Evolutionary conservation across 345 rosid genomes (phyloP).

Genomic region (Populus nigra): DNA sequence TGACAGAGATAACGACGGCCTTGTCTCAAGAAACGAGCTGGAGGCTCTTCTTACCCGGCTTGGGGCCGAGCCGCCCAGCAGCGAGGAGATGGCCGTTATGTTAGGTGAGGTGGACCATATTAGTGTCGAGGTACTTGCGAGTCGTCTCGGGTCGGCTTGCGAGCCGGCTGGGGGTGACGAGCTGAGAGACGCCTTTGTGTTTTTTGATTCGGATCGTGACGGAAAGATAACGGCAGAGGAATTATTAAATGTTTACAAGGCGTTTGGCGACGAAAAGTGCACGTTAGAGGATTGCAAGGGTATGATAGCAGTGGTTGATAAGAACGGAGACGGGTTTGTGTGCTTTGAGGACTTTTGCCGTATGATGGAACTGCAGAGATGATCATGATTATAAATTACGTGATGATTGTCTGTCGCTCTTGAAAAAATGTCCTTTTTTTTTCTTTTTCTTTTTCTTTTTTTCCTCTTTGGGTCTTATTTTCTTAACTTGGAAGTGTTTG

Average conservation of each 20-base stretch:
- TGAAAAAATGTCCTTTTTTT: background rate
- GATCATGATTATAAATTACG: background rate
- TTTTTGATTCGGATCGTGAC: slow-evolving; percentile 77
- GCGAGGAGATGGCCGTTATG: slow-evolving; percentile 61
- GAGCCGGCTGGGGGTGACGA: slow-evolving; percentile 56
- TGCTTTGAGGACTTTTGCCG: slow-evolving; percentile 78
- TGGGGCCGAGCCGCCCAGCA: slow-evolving; percentile 50
- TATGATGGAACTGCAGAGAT: slow-evolving; percentile 60
- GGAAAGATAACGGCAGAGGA: slow-evolving; percentile 93
- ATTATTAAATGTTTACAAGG: slow-evolving; percentile 43
- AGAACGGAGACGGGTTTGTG: slow-evolving; percentile 77
- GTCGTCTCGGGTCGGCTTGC: slow-evolving; percentile 40
- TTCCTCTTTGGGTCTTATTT: background rate
- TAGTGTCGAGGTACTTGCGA: slow-evolving; percentile 53
- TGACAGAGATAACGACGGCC: slow-evolving; percentile 57
- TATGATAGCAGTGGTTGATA: slow-evolving; percentile 79
- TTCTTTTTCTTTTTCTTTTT: background rate
- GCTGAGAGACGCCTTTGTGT: slow-evolving; percentile 67
- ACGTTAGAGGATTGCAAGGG: slow-evolving; percentile 87
- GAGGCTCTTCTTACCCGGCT: slow-evolving; percentile 56
- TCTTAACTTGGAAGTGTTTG: background rate
- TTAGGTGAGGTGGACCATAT: slow-evolving; percentile 57
- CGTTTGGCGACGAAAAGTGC: slow-evolving; percentile 67
- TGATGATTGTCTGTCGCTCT: background rate
- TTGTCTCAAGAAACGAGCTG: slow-evolving; percentile 52